A percentile compares a stretch with the other conserved stretches of the same genome.
phyloP scores from a whole-genome alignment of 108 stramenopile species.

The Cyclotella atomus region DNA sequence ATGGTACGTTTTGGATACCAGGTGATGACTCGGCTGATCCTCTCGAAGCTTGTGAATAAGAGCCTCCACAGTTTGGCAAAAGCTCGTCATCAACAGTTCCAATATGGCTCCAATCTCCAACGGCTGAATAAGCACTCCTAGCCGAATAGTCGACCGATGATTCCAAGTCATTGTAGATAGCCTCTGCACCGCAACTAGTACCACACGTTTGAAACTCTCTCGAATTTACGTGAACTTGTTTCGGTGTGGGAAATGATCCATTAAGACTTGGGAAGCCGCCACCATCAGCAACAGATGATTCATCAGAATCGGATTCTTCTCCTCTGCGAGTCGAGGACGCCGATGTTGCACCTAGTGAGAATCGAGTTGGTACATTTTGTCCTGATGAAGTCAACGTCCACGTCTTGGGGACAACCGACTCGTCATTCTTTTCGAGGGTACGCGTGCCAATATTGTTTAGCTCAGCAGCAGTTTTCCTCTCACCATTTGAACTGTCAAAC shows the following conservation, averaged over 20 bases:
- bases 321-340: not conserved
- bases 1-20: not conserved
- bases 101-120: constrained; percentile 30
- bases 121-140: not conserved
- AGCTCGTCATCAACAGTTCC: constrained; percentile 25
- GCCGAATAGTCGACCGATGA: constrained; percentile 14
- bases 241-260: constrained; percentile 14
- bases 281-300: not conserved
- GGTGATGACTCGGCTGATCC: not conserved
- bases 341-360: constrained; percentile 1
- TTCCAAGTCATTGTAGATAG: constrained; percentile 8
- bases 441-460: constrained; percentile 31
- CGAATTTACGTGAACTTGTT: not conserved
- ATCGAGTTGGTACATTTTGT: not conserved
- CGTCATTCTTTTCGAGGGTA: constrained; percentile 27
- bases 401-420: constrained; percentile 16
- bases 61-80: not conserved
- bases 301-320: constrained; percentile 13
- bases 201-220: not conserved
- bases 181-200: not conserved
- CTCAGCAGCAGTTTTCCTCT: constrained; percentile 20
- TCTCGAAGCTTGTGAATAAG: not conserved
- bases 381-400: constrained; percentile 1
- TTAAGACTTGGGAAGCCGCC: constrained; percentile 1
- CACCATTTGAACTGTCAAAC: not conserved